A percentile compares a stretch with the other conserved stretches of the same genome.
phyloP scores from a whole-genome alignment of 495 filamentous ascomycete genomes.

The Penicillium canescens region DNA sequence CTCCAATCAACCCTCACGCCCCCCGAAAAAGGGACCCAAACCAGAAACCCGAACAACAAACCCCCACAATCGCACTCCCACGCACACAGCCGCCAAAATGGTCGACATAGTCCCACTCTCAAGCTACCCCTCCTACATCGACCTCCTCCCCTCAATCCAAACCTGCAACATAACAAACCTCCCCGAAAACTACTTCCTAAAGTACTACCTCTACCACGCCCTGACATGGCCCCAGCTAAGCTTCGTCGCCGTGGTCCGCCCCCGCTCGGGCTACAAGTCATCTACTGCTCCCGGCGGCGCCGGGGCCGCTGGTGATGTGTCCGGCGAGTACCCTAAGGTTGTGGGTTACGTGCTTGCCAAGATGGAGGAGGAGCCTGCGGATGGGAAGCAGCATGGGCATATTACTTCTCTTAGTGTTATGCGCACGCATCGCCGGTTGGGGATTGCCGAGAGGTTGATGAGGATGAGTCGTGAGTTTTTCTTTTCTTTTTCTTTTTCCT shows the following conservation, averaged over 20 bases:
- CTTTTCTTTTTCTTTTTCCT: conserved; percentile 6
- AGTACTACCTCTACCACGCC: conserved; percentile 99
- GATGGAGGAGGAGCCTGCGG: conserved; percentile 97
- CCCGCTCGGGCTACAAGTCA: conserved; percentile 55
- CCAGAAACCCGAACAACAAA: neutral
- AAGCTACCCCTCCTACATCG: conserved; percentile 52
- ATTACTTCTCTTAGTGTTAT: conserved; percentile 95
- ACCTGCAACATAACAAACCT: conserved; percentile 98
- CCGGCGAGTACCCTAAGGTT: conserved; percentile 91
- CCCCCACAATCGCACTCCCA: neutral
- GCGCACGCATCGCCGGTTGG: conserved; percentile 88
- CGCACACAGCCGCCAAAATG: conserved; percentile 32
- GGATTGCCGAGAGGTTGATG: conserved; percentile 97
- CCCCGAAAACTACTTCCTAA: conserved; percentile 99
- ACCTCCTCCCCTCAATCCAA: conserved; percentile 88
- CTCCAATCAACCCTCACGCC: neutral
- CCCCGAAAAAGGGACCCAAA: neutral
- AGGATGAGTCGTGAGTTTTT: conserved; percentile 80
- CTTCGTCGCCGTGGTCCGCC: conserved; percentile 93
- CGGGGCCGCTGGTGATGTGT: conserved; percentile 29
- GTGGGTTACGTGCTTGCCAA: conserved; percentile 99
- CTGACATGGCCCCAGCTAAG: conserved; percentile 96
- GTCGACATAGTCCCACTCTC: conserved; percentile 53
- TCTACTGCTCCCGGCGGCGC: conserved; percentile 9
- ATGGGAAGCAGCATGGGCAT: conserved; percentile 91